Base-by-base conservation (phyloP, 306 rosid genomes). In the Quercus engelmannii region DNA sequence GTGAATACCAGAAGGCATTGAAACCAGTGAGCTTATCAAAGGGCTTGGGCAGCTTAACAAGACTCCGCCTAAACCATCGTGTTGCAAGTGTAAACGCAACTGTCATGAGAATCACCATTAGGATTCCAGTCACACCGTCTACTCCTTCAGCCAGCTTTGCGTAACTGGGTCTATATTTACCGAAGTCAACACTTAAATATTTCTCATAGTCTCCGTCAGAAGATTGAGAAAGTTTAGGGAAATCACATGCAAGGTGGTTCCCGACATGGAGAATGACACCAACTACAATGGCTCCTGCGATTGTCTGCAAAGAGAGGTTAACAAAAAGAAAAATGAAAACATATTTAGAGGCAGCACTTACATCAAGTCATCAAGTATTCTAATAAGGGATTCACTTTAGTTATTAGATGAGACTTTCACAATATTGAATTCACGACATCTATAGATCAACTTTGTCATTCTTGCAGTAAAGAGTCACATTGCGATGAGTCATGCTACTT, bases 1-100 rank as follows among this genome's bases (percentile, higher is more conserved):
- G 99, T 51, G 99, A 96, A 89, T 96, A 96, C 98, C 99, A 96
- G 87, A 96, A 96, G 74, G 99, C 98, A 70, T 96, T 96, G 89
- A 80, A 96, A 73, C 99, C 99, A 13, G 97, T 96, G 77, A 93
- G 92, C 88, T 96, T 88, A 76, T 85, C 90, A 83, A 96, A 88
- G 55, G 99, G 99, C 85, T 86, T 90, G 52, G 99, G 99, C 26
- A 96, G 88, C 89, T 93, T 93, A 83, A 96, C 81, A 77, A 84
- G 89, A 88, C 85, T 96, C 79, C 93, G 84, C 82, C 99, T 85
- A 87, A 91, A 90, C 99, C 99, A 90, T 69, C 88, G 82, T 33
- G 99, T 96, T 23, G 98, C 98, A 38, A 96, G 99, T 8, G 88
- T 93, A 88, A 96, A 96, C 14, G 99, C 97, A 74, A 93, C 81